These are phyloP conservation scores for Penicillium glabrum DNA, from an alignment of 2,329 filamentous ascomycete species.

Conservation along the genomic window DNA sequence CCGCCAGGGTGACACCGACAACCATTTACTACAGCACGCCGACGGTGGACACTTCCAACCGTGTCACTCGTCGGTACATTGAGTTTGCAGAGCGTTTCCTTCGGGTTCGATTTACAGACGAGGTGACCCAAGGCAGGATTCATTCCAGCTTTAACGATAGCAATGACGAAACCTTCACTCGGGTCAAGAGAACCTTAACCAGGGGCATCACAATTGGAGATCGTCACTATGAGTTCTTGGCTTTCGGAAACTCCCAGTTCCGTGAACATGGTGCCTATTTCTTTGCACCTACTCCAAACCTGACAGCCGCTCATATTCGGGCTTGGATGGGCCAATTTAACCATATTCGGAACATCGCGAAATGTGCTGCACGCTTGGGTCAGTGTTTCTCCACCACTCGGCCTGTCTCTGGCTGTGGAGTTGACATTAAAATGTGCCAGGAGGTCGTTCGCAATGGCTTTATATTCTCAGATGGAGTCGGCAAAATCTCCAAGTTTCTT, in stretches of 20 bases:
- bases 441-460: slow-evolving; percentile 70
- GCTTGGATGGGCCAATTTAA: slow-evolving; percentile 82
- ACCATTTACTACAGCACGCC: slow-evolving; percentile 77
- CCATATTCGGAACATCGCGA: slow-evolving; percentile 80
- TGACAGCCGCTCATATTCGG: slow-evolving; percentile 75
- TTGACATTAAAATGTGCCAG: slow-evolving; percentile 58
- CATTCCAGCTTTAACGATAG: slow-evolving; percentile 55
- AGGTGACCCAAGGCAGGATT: slow-evolving; percentile 64
- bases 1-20: slow-evolving; percentile 79
- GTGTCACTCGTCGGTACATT: slow-evolving; percentile 73
- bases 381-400: slow-evolving; percentile 96
- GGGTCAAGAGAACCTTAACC: slow-evolving; percentile 68
- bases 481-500: slow-evolving; percentile 80
- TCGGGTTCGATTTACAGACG: slow-evolving; percentile 85
- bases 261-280: slow-evolving; percentile 91
- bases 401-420: slow-evolving; percentile 64
- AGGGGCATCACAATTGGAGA: slow-evolving; percentile 82
- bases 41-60: slow-evolving; percentile 80
- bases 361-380: slow-evolving; percentile 82
- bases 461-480: slow-evolving; percentile 88
- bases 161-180: slow-evolving; percentile 70
- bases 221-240: slow-evolving; percentile 82
- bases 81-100: slow-evolving; percentile 76
- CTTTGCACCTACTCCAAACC: slow-evolving; percentile 69
- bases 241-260: slow-evolving; percentile 93